A percentile compares a stretch with the other conserved stretches of the same genome.
Evolutionary conservation across 2,329 filamentous ascomycete genomes (phyloP).

Genomic region (Talaromyces sp.): DNA sequence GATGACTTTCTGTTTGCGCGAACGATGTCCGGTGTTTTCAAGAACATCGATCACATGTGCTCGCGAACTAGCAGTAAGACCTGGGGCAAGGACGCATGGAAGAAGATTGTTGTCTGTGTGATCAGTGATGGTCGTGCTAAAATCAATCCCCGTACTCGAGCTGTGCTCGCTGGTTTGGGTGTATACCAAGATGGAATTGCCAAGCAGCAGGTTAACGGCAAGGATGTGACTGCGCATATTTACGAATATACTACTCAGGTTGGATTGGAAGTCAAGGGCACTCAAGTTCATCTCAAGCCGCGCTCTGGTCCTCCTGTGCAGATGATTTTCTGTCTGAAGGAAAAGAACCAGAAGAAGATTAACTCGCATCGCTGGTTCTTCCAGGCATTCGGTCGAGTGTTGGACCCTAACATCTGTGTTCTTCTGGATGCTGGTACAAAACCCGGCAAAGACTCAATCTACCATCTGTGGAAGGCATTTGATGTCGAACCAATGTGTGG

Average conservation of each 20-base stretch:
- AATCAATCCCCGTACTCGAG: conserved; percentile 90
- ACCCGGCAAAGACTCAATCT: conserved; percentile 91
- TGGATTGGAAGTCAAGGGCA: conserved; percentile 85
- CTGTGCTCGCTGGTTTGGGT: conserved; percentile 87
- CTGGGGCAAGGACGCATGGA: conserved; percentile 98
- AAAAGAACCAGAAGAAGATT: conserved; percentile 99
- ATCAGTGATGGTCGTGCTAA: conserved; percentile 96
- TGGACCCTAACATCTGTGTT: conserved; percentile 96
- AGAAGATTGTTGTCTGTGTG: conserved; percentile 98
- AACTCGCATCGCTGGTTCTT: conserved; percentile 99
- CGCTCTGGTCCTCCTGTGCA: conserved; percentile 87
- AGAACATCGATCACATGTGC: conserved; percentile 99
- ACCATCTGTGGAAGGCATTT: conserved; percentile 98
- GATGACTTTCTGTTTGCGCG: conserved; percentile 94
- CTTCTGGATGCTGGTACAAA: conserved; percentile 95
- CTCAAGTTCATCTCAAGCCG: conserved; percentile 79
- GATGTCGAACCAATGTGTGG: conserved; percentile 97
- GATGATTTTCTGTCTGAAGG: conserved; percentile 96
- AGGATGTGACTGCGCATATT: conserved; percentile 95
- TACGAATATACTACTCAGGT: conserved; percentile 71
- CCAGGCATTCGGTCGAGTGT: conserved; percentile 86
- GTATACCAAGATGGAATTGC: conserved; percentile 98
- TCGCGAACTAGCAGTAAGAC: conserved; percentile 90
- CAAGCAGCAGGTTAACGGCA: conserved; percentile 95
- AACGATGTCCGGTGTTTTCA: conserved; percentile 95